phyloP scores from a whole-genome alignment of 805 yeast genomes.

The Wickerhamiella occidentalis region DNA sequence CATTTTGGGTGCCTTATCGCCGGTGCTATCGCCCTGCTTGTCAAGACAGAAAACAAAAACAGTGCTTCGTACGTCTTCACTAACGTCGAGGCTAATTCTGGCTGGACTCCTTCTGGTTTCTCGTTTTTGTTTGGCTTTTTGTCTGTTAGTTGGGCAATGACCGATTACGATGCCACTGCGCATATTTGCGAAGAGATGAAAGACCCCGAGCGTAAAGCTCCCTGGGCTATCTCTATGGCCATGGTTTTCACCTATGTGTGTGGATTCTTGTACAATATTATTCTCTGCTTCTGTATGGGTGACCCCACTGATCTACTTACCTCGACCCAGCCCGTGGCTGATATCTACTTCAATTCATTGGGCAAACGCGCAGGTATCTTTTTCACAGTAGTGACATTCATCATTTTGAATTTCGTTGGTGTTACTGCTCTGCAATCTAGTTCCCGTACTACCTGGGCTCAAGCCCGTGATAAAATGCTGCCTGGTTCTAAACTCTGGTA shows the following conservation, averaged over 20 bases:
- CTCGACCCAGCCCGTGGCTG: conserved; percentile 48
- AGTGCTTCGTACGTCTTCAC: conserved; percentile 39
- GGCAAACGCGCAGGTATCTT: conserved; percentile 57
- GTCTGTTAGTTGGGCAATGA: conserved; percentile 42
- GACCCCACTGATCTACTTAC: conserved; percentile 20
- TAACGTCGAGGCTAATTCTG: conserved; percentile 36
- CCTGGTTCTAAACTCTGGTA: conserved; percentile 43
- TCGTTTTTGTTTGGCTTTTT: conserved; percentile 43
- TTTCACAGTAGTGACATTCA: conserved; percentile 45
- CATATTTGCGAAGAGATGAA: conserved; percentile 60
- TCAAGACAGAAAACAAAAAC: conserved; percentile 38
- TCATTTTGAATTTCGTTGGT: conserved; percentile 57
- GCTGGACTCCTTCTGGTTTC: conserved; percentile 44
- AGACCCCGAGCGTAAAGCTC: conserved; percentile 43
- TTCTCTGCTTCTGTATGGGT: conserved; percentile 26
- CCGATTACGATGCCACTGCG: conserved; percentile 65
- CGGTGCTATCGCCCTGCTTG: conserved; percentile 42
- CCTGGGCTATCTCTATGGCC: conserved; percentile 47
- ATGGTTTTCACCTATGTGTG: conserved; percentile 25
- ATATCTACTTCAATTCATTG: conserved; percentile 47
- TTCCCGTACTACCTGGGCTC: conserved; percentile 65
- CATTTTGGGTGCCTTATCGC: conserved; percentile 40
- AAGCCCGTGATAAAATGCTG: conserved; percentile 63
- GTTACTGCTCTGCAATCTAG: conserved; percentile 49
- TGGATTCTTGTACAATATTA: conserved; percentile 27